phyloP scores from a whole-genome alignment of 306 rosid species.

The Cucumis melo region DNA sequence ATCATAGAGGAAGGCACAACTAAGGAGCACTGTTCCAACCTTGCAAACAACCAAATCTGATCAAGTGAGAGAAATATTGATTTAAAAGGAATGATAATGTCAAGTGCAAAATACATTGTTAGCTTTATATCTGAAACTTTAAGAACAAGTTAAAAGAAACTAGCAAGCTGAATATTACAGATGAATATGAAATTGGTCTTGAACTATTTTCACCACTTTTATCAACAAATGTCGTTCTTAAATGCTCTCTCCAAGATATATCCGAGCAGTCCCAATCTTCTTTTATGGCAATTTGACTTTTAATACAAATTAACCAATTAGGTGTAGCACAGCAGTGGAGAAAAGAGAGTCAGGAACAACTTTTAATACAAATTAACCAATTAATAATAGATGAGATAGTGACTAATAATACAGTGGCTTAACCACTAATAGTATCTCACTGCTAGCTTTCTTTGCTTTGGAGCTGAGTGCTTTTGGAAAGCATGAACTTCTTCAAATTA shows the following conservation, averaged over 20 bases:
- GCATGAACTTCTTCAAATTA: too few species aligned
- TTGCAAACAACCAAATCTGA: constrained; percentile 19
- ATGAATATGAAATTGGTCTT: neutral
- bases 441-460: too few species aligned
- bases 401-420: too few species aligned
- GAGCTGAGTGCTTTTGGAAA: too few species aligned
- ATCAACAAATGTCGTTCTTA: neutral
- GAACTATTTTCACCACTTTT: neutral
- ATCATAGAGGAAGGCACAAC: constrained; percentile 84
- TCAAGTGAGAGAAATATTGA: constrained; percentile 12
- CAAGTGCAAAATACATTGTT: neutral
- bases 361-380: too few species aligned
- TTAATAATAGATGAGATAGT: too few species aligned
- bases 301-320: neutral
- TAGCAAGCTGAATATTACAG: neutral
- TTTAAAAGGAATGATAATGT: neutral
- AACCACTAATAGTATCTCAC: too few species aligned
- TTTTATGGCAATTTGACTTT: neutral
- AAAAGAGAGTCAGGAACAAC: neutral
- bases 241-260: neutral
- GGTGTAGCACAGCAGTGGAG: neutral
- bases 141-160: neutral
- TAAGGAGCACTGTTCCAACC: constrained; percentile 89
- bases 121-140: neutral
- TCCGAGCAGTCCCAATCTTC: neutral